phyloP scores from a whole-genome alignment of 108 stramenopile genomes.

The Bacterosira constricta region DNA sequence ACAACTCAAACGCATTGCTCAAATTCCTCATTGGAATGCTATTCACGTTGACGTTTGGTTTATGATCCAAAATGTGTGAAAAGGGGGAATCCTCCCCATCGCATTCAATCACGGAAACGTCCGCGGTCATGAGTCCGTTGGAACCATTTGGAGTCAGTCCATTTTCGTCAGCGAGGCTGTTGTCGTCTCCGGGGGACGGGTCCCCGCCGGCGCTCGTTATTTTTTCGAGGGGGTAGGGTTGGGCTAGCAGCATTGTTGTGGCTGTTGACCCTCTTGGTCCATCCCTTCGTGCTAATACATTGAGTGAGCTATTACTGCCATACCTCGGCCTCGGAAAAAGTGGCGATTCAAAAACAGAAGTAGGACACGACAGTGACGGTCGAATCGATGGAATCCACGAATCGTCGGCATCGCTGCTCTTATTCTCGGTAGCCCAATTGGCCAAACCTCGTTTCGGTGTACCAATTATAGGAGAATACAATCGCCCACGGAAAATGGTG shows the following conservation, averaged over 20 bases:
- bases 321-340: background rate
- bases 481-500: background rate
- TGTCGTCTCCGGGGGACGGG: background rate
- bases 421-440: background rate
- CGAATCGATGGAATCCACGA: slow-evolving; percentile 9
- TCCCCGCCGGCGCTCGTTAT: background rate
- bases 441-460: background rate
- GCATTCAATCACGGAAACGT: slow-evolving; percentile 33
- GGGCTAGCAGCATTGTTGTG: background rate
- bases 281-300: background rate
- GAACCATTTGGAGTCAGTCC: background rate
- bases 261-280: background rate
- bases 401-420: background rate
- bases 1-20: slow-evolving; percentile 33
- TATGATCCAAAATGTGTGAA: too few species aligned
- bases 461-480: background rate
- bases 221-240: slow-evolving; percentile 3
- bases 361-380: slow-evolving; percentile 31
- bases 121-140: slow-evolving; percentile 1
- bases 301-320: background rate
- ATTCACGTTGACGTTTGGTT: too few species aligned
- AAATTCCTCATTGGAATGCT: slow-evolving; percentile 29
- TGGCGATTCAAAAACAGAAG: slow-evolving; percentile 35
- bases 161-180: background rate
- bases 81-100: slow-evolving; percentile 11